These are phyloP conservation scores for Rubia occidens DNA, from an alignment of 305 asterid genomes.

Conservation along the genomic window DNA sequence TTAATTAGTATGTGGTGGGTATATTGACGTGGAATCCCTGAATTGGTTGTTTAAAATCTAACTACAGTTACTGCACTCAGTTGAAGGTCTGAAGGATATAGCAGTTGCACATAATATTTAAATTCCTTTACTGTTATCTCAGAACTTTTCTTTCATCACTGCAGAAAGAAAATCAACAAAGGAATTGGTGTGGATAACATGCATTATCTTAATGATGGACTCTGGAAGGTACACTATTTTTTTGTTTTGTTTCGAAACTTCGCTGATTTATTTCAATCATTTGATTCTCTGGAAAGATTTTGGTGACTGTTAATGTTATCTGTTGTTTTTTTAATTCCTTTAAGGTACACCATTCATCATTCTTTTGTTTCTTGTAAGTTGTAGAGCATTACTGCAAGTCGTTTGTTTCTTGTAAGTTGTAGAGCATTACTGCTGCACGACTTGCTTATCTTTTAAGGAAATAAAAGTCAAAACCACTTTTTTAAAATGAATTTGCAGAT, in stretches of 20 bases:
- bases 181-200: constrained; percentile 96
- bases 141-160: constrained; percentile 15
- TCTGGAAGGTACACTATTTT: constrained; percentile 67
- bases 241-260: not conserved
- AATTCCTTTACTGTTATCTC: not conserved
- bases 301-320: not conserved
- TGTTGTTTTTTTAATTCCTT: not conserved
- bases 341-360: not conserved
- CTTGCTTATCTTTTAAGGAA: not conserved
- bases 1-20: not conserved
- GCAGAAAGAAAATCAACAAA: constrained; percentile 74
- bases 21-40: too few species aligned
- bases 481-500: not conserved
- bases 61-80: not conserved
- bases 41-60: not conserved
- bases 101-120: not conserved
- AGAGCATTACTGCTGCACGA: not conserved
- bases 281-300: not conserved
- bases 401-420: too few species aligned
- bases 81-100: not conserved
- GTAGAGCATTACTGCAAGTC: too few species aligned
- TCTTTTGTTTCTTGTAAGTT: not conserved
- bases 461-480: not conserved
- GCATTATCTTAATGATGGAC: constrained; percentile 99
- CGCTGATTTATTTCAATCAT: not conserved